phyloP scores from a whole-genome alignment of 2,329 filamentous ascomycete species.

The Paecilomyces variotii region DNA sequence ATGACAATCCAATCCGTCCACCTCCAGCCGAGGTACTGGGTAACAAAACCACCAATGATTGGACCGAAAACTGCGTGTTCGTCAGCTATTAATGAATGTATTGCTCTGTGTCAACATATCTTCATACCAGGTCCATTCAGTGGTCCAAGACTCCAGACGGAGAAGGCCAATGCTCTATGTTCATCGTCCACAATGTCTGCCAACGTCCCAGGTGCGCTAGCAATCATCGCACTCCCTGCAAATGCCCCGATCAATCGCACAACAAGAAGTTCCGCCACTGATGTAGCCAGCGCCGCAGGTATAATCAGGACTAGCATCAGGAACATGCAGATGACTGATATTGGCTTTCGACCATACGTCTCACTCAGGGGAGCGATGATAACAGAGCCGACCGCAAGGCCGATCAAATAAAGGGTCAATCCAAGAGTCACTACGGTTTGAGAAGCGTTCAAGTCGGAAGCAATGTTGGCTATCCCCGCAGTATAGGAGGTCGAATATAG shows the following conservation, averaged over 20 bases:
- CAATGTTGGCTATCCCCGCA: slow-evolving; percentile 60
- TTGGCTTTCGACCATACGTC: slow-evolving; percentile 40
- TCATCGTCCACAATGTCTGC: slow-evolving; percentile 77
- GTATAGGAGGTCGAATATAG: slow-evolving; percentile 75
- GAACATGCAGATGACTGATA: slow-evolving; percentile 60
- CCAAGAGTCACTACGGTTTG: slow-evolving; percentile 63
- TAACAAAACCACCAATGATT: slow-evolving; percentile 74
- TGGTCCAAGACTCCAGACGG: slow-evolving; percentile 74
- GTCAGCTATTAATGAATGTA: slow-evolving; percentile 1
- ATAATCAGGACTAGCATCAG: slow-evolving; percentile 62
- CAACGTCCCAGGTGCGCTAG: slow-evolving; percentile 74
- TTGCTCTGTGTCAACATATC: not conserved
- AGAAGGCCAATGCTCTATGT: slow-evolving; percentile 72
- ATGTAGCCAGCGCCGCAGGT: slow-evolving; percentile 62
- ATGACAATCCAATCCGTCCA: slow-evolving; percentile 79
- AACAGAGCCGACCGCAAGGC: slow-evolving; percentile 63
- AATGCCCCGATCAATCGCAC: slow-evolving; percentile 66
- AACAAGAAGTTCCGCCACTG: slow-evolving; percentile 60
- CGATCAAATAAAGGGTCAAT: slow-evolving; percentile 69
- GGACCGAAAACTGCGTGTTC: slow-evolving; percentile 46
- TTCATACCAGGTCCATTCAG: slow-evolving; percentile 60
- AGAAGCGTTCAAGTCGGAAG: slow-evolving; percentile 53
- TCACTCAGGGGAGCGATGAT: slow-evolving; percentile 61
- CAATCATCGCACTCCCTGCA: slow-evolving; percentile 71
- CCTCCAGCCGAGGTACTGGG: slow-evolving; percentile 64